Evolutionary conservation across 768 basidiomycete species (phyloP).

Genomic region (Suillus luteus): DNA sequence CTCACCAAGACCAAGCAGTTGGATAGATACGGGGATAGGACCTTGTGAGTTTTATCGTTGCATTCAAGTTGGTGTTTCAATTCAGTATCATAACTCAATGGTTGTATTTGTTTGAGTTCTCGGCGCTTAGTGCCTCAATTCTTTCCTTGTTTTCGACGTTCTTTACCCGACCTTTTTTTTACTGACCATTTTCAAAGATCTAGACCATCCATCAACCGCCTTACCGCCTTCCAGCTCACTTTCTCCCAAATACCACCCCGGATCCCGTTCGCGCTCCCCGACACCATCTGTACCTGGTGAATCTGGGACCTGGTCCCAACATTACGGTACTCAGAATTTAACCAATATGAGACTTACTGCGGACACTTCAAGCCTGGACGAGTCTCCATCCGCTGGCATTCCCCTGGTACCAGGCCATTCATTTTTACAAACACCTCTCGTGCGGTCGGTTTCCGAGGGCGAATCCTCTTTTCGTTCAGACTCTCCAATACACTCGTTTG

Average conservation of each 20-base stretch:
- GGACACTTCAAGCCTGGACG: constrained; percentile 18
- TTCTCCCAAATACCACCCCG: constrained; percentile 31
- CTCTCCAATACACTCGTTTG: constrained; percentile 38
- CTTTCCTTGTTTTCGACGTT: constrained; percentile 22
- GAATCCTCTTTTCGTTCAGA: constrained; percentile 42
- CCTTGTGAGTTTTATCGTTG: constrained; percentile 25
- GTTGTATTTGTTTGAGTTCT: constrained; percentile 15
- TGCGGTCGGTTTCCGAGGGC: constrained; percentile 42
- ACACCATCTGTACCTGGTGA: constrained; percentile 35
- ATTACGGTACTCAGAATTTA: constrained; percentile 20
- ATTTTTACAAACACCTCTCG: constrained; percentile 36
- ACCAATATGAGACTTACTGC: constrained; percentile 22
- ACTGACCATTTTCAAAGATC: constrained; percentile 26
- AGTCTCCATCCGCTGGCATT: constrained; percentile 20
- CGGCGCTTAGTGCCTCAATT: constrained; percentile 25
- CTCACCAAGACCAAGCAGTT: constrained; percentile 21
- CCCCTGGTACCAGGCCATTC: constrained; percentile 24
- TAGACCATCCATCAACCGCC: constrained; percentile 33
- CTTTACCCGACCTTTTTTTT: constrained; percentile 16
- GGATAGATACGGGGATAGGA: constrained; percentile 22
- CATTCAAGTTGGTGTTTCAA: background rate
- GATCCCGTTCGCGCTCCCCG: constrained; percentile 42
- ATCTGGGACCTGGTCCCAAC: constrained; percentile 30
- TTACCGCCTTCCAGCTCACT: constrained; percentile 35
- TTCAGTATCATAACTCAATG: background rate